These are phyloP conservation scores for Mikania micrantha DNA, from an alignment of 129 eudicot genomes.

Conservation along the genomic window DNA sequence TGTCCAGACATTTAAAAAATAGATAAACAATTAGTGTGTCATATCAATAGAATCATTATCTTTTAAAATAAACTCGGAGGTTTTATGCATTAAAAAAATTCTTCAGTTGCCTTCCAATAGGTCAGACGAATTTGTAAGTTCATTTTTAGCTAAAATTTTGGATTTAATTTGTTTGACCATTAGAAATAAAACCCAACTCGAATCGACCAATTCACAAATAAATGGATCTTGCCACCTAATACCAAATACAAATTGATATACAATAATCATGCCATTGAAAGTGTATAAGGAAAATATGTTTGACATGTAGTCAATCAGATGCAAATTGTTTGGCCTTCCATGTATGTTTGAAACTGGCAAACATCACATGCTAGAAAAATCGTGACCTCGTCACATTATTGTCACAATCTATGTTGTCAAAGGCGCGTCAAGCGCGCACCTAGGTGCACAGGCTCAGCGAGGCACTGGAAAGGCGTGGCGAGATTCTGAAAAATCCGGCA, in stretches of 20 bases:
- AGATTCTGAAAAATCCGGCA: too few species aligned
- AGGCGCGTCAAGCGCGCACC: too few species aligned
- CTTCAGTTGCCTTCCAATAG: neutral
- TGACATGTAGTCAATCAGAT: neutral
- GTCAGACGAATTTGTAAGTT: neutral
- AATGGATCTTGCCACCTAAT: neutral
- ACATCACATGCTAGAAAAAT: neutral
- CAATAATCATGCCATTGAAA: neutral
- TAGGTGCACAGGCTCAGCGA: too few species aligned
- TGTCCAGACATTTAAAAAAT: neutral
- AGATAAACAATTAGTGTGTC: neutral
- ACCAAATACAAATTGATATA: neutral
- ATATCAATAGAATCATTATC: neutral
- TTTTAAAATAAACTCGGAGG: neutral
- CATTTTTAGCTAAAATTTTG: neutral
- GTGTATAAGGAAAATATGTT: neutral
- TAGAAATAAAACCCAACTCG: neutral
- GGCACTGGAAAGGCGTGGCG: too few species aligned
- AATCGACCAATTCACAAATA: neutral
- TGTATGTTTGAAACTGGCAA: neutral
- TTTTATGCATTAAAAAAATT: neutral
- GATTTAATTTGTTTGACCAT: neutral
- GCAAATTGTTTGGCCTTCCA: neutral
- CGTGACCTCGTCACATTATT: neutral
- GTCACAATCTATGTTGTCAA: neutral